phyloP scores from a whole-genome alignment of 2,329 filamentous ascomycete genomes.

The Penicillium crustosum region DNA sequence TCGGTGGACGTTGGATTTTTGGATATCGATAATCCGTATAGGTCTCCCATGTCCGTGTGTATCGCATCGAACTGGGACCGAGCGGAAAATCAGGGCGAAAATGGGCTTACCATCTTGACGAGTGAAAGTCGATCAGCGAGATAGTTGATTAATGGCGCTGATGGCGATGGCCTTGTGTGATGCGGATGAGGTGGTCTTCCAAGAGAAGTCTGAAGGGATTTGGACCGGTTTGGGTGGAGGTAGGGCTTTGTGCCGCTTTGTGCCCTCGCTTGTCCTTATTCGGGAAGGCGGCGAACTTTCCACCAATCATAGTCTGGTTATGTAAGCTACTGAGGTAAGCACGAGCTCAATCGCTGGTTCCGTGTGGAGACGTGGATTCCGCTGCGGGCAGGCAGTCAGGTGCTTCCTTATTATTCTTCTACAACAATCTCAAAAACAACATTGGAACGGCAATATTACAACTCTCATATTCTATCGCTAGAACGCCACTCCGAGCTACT shows the following conservation, averaged over 20 bases:
- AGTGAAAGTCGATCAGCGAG: conserved; percentile 44
- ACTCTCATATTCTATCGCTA: conserved; percentile 12
- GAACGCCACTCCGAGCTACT: conserved; percentile 1
- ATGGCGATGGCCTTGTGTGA: conserved; percentile 44
- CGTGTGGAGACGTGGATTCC: conserved; percentile 6
- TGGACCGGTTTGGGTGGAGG: conserved; percentile 31
- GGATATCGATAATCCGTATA: conserved; percentile 1
- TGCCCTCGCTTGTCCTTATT: conserved; percentile 42
- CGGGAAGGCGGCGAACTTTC: conserved; percentile 16
- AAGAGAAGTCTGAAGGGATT: conserved; percentile 38
- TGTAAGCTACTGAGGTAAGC: conserved; percentile 6
- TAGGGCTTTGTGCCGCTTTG: conserved; percentile 31
- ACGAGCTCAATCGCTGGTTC: conserved; percentile 1
- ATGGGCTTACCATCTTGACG: conserved; percentile 45
- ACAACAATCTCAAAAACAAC: neutral
- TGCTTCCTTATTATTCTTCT: conserved; percentile 3
- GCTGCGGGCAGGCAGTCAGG: conserved; percentile 8
- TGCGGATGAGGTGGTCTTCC: conserved; percentile 36
- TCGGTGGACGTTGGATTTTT: conserved; percentile 10
- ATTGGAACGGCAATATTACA: conserved; percentile 1
- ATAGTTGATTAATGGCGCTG: conserved; percentile 41
- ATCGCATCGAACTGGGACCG: conserved; percentile 11
- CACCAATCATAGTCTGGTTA: conserved; percentile 18
- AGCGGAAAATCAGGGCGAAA: conserved; percentile 16
- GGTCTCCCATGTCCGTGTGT: neutral